These are phyloP conservation scores for Nidularia sp. DNA, from an alignment of 768 basidiomycete genomes.

Conservation along the genomic window DNA sequence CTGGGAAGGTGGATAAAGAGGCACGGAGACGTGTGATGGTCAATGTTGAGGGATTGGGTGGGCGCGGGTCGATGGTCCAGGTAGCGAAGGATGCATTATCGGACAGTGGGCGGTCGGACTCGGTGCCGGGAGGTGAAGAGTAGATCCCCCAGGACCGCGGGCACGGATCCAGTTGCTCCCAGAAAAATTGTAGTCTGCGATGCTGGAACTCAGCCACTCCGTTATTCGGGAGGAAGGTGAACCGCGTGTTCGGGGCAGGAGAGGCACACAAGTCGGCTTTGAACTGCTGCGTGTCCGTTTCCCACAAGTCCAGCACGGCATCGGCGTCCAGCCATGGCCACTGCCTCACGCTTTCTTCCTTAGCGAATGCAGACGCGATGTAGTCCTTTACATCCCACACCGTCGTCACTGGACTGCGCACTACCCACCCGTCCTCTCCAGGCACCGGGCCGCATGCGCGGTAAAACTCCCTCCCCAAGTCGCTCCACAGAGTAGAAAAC, in stretches of 20 bases:
- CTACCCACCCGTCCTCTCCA: constrained; percentile 36
- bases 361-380: not conserved
- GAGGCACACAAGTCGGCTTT: constrained; percentile 21
- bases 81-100: constrained; percentile 13
- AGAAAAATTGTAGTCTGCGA: constrained; percentile 13
- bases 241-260: constrained; percentile 3
- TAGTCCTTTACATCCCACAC: constrained; percentile 24
- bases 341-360: not conserved
- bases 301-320: constrained; percentile 27
- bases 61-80: constrained; percentile 18
- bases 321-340: constrained; percentile 25
- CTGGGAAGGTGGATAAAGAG: constrained; percentile 19
- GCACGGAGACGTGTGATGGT: constrained; percentile 22
- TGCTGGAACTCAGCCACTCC: constrained; percentile 23
- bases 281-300: constrained; percentile 31
- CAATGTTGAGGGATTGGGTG: constrained; percentile 8
- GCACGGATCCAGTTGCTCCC: constrained; percentile 8
- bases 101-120: constrained; percentile 1
- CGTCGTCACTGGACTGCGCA: constrained; percentile 26
- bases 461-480: constrained; percentile 20
- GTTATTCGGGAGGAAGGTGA: constrained; percentile 18
- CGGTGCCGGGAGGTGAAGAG: not conserved
- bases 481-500: constrained; percentile 23
- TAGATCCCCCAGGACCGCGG: constrained; percentile 10
- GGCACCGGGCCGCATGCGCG: constrained; percentile 11